Conservation (phyloP, 2,329 filamentous ascomycete genomes). For the Polytolypa hystricis region DNA sequence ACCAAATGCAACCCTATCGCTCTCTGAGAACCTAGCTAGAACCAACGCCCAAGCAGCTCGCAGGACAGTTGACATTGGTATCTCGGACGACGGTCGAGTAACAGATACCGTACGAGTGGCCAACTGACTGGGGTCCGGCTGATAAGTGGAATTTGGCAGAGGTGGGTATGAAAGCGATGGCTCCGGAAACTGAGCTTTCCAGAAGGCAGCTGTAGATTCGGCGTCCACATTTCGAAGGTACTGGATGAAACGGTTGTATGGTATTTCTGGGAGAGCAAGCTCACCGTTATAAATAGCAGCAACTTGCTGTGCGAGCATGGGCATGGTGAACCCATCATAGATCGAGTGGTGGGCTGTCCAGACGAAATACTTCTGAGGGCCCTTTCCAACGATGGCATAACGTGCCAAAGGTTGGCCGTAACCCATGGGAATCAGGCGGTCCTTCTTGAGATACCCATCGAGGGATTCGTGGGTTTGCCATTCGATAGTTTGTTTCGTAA, state of each 20-base stretch:
- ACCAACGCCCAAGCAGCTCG: slow-evolving; percentile 31
- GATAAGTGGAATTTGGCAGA: slow-evolving; percentile 8
- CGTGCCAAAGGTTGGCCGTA: neutral
- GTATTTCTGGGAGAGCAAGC: neutral
- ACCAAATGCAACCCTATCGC: slow-evolving; percentile 31
- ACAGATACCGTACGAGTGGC: slow-evolving; percentile 1
- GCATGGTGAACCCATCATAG: slow-evolving; percentile 29
- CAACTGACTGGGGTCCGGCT: slow-evolving; percentile 6
- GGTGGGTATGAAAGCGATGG: slow-evolving; percentile 7
- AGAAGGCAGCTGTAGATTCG: neutral
- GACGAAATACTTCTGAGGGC: slow-evolving; percentile 19
- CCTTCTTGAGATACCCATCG: slow-evolving; percentile 33
- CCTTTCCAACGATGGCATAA: slow-evolving; percentile 9
- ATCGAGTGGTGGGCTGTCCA: slow-evolving; percentile 34
- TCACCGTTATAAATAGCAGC: slow-evolving; percentile 10
- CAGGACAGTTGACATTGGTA: slow-evolving; percentile 22
- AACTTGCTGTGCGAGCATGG: slow-evolving; percentile 13
- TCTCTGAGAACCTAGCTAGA: slow-evolving; percentile 24
- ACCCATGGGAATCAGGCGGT: neutral
- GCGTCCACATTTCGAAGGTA: slow-evolving; percentile 7
- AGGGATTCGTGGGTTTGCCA: slow-evolving; percentile 28
- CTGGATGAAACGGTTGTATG: slow-evolving; percentile 16
- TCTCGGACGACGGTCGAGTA: slow-evolving; percentile 6
- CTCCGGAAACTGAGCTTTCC: neutral
- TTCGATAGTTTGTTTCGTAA: slow-evolving; percentile 21